Conservation (phyloP, 306 rosid species). For the barrel medic (Medicago truncatula) region MtrunA17r5.0-ANR NC_053045.1:53629501-53630000, state of each 20-base stretch:
- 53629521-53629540: background rate
- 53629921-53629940: no score
- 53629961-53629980: no score
- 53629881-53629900: no score
- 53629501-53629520: background rate
- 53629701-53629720: background rate
- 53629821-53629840: no score
- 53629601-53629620: constrained; percentile 15
- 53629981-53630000: no score
- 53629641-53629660: background rate
- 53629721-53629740: background rate
- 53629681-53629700: background rate
- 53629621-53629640: constrained; percentile 3
- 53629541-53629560: constrained; percentile 47
- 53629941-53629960: no score
- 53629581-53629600: constrained; percentile 6
- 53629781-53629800: background rate
- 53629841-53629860: no score
- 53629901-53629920: no score
- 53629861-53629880: no score
- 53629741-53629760: no score
- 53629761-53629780: no score
- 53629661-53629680: background rate
- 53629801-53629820: background rate
- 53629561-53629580: constrained; percentile 39